These are phyloP conservation scores for Penicillium daleae DNA, from an alignment of 495 filamentous ascomycete genomes.

Conservation along the genomic window DNA sequence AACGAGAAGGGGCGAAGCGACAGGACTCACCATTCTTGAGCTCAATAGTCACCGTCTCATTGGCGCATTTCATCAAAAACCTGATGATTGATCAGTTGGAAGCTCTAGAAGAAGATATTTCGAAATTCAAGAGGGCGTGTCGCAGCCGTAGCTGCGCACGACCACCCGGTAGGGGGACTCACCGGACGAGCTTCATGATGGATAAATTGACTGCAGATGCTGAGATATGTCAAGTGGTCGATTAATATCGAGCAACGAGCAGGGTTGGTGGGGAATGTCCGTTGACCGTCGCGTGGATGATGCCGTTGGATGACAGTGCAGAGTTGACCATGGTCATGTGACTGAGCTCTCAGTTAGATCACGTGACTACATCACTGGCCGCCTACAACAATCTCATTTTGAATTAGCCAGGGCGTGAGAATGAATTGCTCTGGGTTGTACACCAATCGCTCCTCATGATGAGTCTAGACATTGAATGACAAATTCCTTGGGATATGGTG, in stretches of 20 bases:
- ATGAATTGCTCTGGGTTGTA: no score
- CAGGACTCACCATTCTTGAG: conserved; percentile 85
- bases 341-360: neutral
- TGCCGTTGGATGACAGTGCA: conserved; percentile 28
- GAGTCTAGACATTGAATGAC: neutral
- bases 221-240: neutral
- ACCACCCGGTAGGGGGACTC: conserved; percentile 41
- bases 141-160: conserved; percentile 10
- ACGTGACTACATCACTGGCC: conserved; percentile 10
- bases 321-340: conserved; percentile 22
- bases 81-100: conserved; percentile 50
- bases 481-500: no score
- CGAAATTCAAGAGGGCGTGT: conserved; percentile 14
- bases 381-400: no score
- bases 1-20: neutral
- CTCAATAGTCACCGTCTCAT: conserved; percentile 97
- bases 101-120: conserved; percentile 20
- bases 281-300: conserved; percentile 19
- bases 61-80: conserved; percentile 97
- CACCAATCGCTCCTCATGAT: neutral
- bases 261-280: conserved; percentile 19
- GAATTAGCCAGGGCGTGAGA: no score
- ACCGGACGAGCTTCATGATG: conserved; percentile 99
- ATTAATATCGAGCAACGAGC: conserved; percentile 12
- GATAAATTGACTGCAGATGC: neutral